Evolutionary conservation across 805 yeast species (phyloP).

Genomic region (Cyberlindnera sargentensis): DNA sequence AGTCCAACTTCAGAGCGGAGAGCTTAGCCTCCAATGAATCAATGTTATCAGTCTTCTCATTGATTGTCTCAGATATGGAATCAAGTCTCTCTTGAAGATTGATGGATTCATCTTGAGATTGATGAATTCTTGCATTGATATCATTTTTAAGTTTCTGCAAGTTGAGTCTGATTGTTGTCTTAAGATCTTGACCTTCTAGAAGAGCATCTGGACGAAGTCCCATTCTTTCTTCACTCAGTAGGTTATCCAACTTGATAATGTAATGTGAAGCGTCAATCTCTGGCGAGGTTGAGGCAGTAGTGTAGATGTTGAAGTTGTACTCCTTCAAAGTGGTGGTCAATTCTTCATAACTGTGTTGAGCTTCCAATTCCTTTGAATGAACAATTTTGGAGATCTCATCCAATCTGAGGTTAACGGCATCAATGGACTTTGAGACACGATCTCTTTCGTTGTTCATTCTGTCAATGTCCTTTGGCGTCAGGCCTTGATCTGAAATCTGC

Average conservation of each 20-base stretch:
- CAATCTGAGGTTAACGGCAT: constrained; percentile 34
- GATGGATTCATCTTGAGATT: constrained; percentile 49
- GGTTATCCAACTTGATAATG: constrained; percentile 34
- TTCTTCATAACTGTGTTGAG: constrained; percentile 42
- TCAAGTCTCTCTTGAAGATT: constrained; percentile 54
- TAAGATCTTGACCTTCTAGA: constrained; percentile 32
- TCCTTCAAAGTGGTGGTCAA: constrained; percentile 45
- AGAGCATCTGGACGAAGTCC: constrained; percentile 40
- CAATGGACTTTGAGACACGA: constrained; percentile 46
- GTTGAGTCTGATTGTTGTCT: constrained; percentile 27
- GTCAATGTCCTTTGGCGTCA: constrained; percentile 59
- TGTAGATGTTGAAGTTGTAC: constrained; percentile 49
- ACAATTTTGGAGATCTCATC: constrained; percentile 41
- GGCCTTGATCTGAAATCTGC: constrained; percentile 46
- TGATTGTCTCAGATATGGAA: constrained; percentile 44
- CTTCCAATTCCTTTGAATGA: constrained; percentile 42
- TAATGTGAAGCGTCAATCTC: constrained; percentile 26
- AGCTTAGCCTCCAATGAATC: constrained; percentile 54
- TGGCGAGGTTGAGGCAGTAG: constrained; percentile 33
- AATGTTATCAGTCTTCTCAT: constrained; percentile 48
- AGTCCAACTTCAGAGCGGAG: constrained; percentile 41
- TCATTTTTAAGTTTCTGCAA: constrained; percentile 39
- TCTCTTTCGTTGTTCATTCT: constrained; percentile 56
- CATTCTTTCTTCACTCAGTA: constrained; percentile 34
- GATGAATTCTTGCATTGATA: constrained; percentile 38